Conservation (phyloP, 495 filamentous ascomycete genomes). For the Penicillium mononematosum region DNA sequence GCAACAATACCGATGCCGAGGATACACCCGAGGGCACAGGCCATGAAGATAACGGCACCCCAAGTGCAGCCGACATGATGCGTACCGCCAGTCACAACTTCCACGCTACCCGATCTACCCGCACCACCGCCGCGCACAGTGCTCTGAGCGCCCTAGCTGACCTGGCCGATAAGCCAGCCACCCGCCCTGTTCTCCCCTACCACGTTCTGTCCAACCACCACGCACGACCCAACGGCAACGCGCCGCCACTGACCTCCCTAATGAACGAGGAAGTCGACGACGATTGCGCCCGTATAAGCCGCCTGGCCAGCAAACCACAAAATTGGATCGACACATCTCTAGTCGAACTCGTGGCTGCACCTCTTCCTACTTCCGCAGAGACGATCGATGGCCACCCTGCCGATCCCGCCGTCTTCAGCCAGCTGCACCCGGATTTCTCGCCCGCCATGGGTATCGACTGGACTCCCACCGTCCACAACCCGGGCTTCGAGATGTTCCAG, state of each 20-base stretch:
- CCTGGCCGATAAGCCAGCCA: conserved; percentile 61
- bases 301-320: conserved; percentile 34
- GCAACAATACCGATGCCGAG: conserved; percentile 48
- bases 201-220: conserved; percentile 54
- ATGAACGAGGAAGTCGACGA: conserved; percentile 57
- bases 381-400: conserved; percentile 31
- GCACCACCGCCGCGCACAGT: conserved; percentile 51
- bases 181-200: conserved; percentile 63
- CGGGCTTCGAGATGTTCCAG: conserved; percentile 25
- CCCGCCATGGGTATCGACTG: conserved; percentile 37
- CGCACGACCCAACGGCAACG: conserved; percentile 43
- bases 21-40: conserved; percentile 48
- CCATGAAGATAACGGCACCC: conserved; percentile 54
- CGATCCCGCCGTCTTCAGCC: conserved; percentile 37
- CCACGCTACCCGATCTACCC: conserved; percentile 72
- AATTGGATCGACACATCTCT: conserved; percentile 42
- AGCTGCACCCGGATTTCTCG: conserved; percentile 46
- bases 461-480: conserved; percentile 23
- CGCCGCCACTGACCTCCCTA: conserved; percentile 51
- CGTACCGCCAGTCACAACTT: conserved; percentile 62
- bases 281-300: conserved; percentile 59
- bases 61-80: conserved; percentile 63
- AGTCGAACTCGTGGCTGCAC: conserved; percentile 37
- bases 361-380: conserved; percentile 24
- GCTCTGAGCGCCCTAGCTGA: conserved; percentile 61